A percentile compares a stretch with the other conserved stretches of the same genome.
These are phyloP conservation scores for Stropharia rugosoannulata DNA, from an alignment of 768 basidiomycete species.

Conservation along the genomic window DNA sequence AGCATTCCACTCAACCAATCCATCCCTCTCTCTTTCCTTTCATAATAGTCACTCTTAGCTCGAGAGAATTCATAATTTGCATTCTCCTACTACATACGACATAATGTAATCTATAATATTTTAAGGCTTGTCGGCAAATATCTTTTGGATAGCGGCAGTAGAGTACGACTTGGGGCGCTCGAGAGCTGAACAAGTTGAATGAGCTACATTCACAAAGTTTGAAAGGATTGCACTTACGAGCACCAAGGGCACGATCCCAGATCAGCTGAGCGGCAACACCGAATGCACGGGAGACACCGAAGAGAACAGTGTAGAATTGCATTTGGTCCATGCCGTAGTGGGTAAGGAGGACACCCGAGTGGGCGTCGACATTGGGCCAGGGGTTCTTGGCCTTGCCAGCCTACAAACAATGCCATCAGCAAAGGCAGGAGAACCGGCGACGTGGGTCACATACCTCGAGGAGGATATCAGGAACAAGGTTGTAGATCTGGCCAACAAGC, in stretches of 20 bases:
- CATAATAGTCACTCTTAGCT: too few relatives aligned
- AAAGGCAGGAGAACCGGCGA: background rate
- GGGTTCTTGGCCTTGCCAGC: slow-evolving; percentile 93
- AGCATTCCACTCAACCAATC: too few relatives aligned
- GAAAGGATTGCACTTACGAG: slow-evolving; percentile 55
- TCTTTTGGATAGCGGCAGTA: slow-evolving; percentile 73
- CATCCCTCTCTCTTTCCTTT: too few relatives aligned
- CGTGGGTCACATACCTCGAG: slow-evolving; percentile 54
- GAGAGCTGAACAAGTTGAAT: slow-evolving; percentile 46
- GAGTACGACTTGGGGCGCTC: slow-evolving; percentile 94
- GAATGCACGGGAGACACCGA: slow-evolving; percentile 94
- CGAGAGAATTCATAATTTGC: too few relatives aligned
- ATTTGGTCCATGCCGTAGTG: slow-evolving; percentile 88
- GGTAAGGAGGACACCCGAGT: slow-evolving; percentile 87
- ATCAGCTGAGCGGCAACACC: slow-evolving; percentile 88
- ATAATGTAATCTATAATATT: background rate
- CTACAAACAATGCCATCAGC: slow-evolving; percentile 29
- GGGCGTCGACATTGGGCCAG: slow-evolving; percentile 97
- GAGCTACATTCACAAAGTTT: background rate
- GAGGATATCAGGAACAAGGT: slow-evolving; percentile 87
- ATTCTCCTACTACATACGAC: background rate
- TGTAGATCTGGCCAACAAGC: slow-evolving; percentile 87
- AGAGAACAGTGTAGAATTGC: slow-evolving; percentile 97
- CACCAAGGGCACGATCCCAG: slow-evolving; percentile 92
- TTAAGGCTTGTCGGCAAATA: slow-evolving; percentile 61